These are phyloP conservation scores for Alnus rubra DNA, from an alignment of 306 rosid genomes.

Conservation along the genomic window DNA sequence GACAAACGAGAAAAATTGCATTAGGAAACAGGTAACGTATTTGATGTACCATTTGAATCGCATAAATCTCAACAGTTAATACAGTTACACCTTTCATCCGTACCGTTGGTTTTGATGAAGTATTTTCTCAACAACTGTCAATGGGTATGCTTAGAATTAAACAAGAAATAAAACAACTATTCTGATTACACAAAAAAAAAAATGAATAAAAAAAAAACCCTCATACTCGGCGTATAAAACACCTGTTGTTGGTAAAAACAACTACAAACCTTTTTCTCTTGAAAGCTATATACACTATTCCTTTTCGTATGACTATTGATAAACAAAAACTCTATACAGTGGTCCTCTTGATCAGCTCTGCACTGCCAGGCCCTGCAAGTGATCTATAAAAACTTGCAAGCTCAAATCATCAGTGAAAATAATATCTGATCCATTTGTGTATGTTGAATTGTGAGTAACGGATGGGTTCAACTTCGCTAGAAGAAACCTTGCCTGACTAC, in stretches of 20 bases:
- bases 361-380: conserved; percentile 82
- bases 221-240: neutral
- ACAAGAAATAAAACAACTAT: neutral
- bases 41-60: no score
- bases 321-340: conserved; percentile 21
- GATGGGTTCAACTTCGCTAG: conserved; percentile 94
- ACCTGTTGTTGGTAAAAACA: neutral
- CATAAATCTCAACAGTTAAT: no score
- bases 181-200: neutral
- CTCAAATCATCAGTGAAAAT: conserved; percentile 90
- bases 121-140: no score
- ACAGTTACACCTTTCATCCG: no score
- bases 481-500: conserved; percentile 92
- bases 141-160: no score
- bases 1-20: no score
- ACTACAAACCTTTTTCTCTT: neutral
- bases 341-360: conserved; percentile 54
- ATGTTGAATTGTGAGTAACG: conserved; percentile 79
- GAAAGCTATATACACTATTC: conserved; percentile 33
- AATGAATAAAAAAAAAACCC: neutral
- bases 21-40: no score
- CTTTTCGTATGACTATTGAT: conserved; percentile 3
- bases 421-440: conserved; percentile 72
- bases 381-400: conserved; percentile 83
- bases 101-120: no score